Base-by-base conservation (phyloP, 108 stramenopile species). In the Cyclostephanos tholiformis region DNA sequence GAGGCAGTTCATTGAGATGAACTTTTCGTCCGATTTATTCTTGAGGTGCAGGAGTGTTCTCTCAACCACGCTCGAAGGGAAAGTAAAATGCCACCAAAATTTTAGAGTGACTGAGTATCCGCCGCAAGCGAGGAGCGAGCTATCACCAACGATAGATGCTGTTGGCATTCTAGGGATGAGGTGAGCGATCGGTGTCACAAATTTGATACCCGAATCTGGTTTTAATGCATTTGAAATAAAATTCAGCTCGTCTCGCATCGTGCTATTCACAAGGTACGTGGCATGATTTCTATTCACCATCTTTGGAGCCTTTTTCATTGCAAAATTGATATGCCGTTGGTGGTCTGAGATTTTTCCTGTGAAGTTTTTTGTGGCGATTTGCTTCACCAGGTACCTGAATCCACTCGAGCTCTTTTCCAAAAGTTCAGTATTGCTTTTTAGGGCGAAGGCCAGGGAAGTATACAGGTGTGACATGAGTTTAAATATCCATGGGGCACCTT, bases 401-500 rank as follows among this genome's bases (percentile, higher is more conserved):
- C 17, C 55, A 4, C 8, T 7, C 13, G 27, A 57, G 11, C 27
- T n/a, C 0, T 57, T 27, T 12, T 48, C 1, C 14, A 36, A 10
- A 26, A 75, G 29, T 35, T 60, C 10, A 2, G 32, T 59, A 49
- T 77, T 69, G 0, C 11, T 12, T 4, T 20, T 10, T 6, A 77
- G 51, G 0, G 76, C 62, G 16, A 29, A 29, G 12, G 69, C 59
- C 1, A 77, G 44, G 0, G 68, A 69, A 6, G 62, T 35, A n/a
- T 76, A 76, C 6, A 67, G 8, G 22, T 68, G 75, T 8, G 60
- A 32, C 6, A 76, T 22, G 0, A 76, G 48, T 22, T 76, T 38
- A 36, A 46, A 64, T 0, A 64, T 25, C 72, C 72, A 73, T 13
- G 11, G 30, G 13, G 53, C 63, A n/a, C 12, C 63, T 56, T 62